phyloP scores from a whole-genome alignment of 2,329 filamentous ascomycete species.

The Colletotrichum paranaense region DNA sequence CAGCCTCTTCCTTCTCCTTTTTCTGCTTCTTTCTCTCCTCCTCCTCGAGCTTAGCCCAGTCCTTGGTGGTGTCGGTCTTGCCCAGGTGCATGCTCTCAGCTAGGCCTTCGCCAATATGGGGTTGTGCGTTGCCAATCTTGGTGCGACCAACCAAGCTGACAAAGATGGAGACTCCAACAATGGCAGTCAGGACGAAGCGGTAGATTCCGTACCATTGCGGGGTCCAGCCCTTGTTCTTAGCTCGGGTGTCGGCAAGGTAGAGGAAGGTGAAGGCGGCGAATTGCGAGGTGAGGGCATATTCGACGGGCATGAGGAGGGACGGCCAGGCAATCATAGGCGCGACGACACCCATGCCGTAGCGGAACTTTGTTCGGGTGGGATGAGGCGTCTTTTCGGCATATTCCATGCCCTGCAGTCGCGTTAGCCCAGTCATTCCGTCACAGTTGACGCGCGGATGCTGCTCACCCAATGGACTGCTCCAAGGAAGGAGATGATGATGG shows the following conservation, averaged over 20 bases:
- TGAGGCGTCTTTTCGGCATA: constrained; percentile 77
- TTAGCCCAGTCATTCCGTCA: not conserved
- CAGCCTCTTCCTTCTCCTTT: constrained; percentile 52
- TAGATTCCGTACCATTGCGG: constrained; percentile 90
- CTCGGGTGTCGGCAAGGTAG: constrained; percentile 86
- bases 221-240: constrained; percentile 79
- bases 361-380: constrained; percentile 74
- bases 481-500: constrained; percentile 92
- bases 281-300: constrained; percentile 87
- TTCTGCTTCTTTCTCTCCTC: constrained; percentile 51
- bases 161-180: constrained; percentile 86
- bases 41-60: constrained; percentile 59
- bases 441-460: not conserved
- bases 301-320: constrained; percentile 83
- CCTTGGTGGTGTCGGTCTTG: constrained; percentile 48
- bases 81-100: constrained; percentile 51
- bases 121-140: constrained; percentile 67
- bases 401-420: constrained; percentile 72
- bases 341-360: constrained; percentile 85
- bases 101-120: constrained; percentile 49
- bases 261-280: constrained; percentile 87
- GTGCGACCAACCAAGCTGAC: constrained; percentile 84
- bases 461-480: constrained; percentile 88
- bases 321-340: constrained; percentile 90
- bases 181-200: constrained; percentile 90